Evolutionary conservation across 2,329 filamentous ascomycete genomes (phyloP).

Genomic region (Apiospora sp.): DNA sequence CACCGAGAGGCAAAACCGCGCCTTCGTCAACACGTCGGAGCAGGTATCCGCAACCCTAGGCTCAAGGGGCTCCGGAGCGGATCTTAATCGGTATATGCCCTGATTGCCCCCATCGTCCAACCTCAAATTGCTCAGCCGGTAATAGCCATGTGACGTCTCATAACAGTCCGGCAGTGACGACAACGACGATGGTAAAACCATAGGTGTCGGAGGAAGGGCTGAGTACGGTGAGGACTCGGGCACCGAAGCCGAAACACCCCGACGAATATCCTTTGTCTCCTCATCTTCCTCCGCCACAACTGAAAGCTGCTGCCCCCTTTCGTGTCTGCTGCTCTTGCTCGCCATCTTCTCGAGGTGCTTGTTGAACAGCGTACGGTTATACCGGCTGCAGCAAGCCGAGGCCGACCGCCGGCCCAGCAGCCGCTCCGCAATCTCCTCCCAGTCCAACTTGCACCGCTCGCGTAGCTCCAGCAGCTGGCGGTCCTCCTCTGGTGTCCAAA

Average conservation of each 20-base stretch:
- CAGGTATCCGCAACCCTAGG: constrained; percentile 11
- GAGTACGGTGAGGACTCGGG: not conserved
- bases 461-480: constrained; percentile 20
- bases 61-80: constrained; percentile 9
- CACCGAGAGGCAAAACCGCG: not conserved
- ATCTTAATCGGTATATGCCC: not conserved
- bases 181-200: not conserved
- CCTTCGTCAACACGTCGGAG: not conserved
- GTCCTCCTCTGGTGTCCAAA: constrained; percentile 23
- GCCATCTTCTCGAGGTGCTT: constrained; percentile 9
- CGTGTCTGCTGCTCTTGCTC: not conserved
- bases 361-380: not conserved
- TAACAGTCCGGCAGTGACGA: not conserved
- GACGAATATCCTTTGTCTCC: not conserved
- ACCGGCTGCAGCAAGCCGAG: constrained; percentile 15
- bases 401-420: constrained; percentile 5
- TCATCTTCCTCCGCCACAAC: not conserved
- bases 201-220: not conserved
- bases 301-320: not conserved
- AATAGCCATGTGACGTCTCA: not conserved
- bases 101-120: not conserved
- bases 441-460: constrained; percentile 1
- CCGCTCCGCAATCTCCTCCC: constrained; percentile 23
- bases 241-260: not conserved
- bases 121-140: not conserved